phyloP scores from a whole-genome alignment of 768 basidiomycete species.

The Scleroderma bovista region DNA sequence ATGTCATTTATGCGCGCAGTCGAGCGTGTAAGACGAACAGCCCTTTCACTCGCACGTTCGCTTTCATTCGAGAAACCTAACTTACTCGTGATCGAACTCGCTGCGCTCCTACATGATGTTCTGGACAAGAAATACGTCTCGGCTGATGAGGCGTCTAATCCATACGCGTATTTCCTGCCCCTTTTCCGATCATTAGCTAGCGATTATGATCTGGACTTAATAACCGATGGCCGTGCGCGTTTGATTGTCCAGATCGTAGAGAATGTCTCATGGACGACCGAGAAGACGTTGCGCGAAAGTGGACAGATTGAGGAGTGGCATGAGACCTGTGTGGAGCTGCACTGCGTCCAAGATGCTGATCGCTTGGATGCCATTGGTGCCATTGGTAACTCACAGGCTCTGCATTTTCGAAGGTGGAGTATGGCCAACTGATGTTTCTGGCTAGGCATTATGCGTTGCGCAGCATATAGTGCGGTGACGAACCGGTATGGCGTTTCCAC shows the following conservation, averaged over 20 bases:
- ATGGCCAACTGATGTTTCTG: not conserved
- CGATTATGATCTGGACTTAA: constrained; percentile 46
- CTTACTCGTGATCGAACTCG: constrained; percentile 73
- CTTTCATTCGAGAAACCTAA: constrained; percentile 47
- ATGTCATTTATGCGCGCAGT: constrained; percentile 41
- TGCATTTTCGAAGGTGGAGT: not conserved
- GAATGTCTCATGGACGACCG: constrained; percentile 82
- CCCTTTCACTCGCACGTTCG: constrained; percentile 58
- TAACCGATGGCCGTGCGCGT: constrained; percentile 54
- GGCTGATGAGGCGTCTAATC: constrained; percentile 48
- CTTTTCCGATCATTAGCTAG: constrained; percentile 47
- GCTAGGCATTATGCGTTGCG: constrained; percentile 60
- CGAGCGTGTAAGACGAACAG: constrained; percentile 74
- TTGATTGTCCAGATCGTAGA: constrained; percentile 60
- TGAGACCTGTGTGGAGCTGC: constrained; percentile 63
- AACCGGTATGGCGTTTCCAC: constrained; percentile 36
- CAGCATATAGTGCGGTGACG: constrained; percentile 53
- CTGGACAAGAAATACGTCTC: constrained; percentile 82
- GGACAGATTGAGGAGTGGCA: constrained; percentile 66
- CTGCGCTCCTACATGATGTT: constrained; percentile 86
- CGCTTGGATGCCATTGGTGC: constrained; percentile 76
- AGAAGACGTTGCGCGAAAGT: constrained; percentile 55
- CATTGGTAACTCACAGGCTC: constrained; percentile 46
- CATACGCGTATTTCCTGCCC: constrained; percentile 62
- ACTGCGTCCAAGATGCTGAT: constrained; percentile 80